phyloP scores from a whole-genome alignment of 371 early-diverging fungal species.

The Rhizopus arrhizus region DNA sequence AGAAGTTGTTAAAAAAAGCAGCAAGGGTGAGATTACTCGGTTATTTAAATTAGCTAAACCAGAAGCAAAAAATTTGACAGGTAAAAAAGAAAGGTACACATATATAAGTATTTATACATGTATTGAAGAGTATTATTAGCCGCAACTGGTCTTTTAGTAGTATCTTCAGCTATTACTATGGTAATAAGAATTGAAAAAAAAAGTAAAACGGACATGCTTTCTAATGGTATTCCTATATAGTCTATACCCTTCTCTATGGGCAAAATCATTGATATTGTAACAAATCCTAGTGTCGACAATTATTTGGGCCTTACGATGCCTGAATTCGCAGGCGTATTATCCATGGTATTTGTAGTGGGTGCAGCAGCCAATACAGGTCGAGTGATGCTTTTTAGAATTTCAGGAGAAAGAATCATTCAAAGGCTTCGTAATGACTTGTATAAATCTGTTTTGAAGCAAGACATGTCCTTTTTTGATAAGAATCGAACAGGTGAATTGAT shows the following conservation, averaged over 20 bases:
- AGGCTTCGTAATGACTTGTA: constrained; percentile 62
- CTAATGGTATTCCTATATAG: constrained; percentile 16
- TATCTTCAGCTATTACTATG: constrained; percentile 79
- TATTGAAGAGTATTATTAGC: constrained; percentile 17
- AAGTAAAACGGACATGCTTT: background rate
- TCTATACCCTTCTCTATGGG: constrained; percentile 81
- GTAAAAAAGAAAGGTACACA: constrained; percentile 23
- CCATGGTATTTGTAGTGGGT: constrained; percentile 64
- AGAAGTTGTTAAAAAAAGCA: constrained; percentile 9
- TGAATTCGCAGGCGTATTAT: constrained; percentile 59
- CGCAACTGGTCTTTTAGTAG: constrained; percentile 58
- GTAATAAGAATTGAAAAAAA: constrained; percentile 22
- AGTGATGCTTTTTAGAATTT: constrained; percentile 68
- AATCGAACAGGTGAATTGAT: constrained; percentile 80
- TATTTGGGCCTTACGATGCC: constrained; percentile 58
- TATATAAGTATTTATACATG: background rate
- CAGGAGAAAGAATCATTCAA: constrained; percentile 75
- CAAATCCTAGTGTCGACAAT: constrained; percentile 45
- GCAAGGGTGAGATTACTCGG: constrained; percentile 34
- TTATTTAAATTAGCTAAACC: constrained; percentile 49
- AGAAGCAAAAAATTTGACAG: constrained; percentile 48
- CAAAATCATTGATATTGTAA: constrained; percentile 77
- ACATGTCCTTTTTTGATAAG: constrained; percentile 77
- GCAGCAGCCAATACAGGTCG: constrained; percentile 79
- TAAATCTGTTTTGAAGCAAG: constrained; percentile 61